Percentiles rank a stretch among this genome's conserved stretches.
Evolutionary conservation across 768 basidiomycete species (phyloP).

Genomic region (Lentinula guzmanii): DNA sequence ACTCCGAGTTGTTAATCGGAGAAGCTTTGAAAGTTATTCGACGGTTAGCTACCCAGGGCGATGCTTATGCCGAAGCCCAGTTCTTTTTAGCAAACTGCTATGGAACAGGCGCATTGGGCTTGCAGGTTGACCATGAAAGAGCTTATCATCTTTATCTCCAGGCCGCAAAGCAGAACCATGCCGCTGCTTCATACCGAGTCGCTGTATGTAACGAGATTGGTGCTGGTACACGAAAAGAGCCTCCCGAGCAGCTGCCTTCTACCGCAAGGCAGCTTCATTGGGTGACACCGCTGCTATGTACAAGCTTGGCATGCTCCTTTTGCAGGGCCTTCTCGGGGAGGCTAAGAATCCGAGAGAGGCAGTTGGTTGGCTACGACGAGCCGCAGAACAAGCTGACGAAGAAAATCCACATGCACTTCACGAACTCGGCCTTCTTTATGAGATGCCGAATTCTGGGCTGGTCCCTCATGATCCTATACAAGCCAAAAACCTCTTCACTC

Average conservation of each 20-base stretch:
- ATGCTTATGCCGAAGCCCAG: constrained; percentile 93
- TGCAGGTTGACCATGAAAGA: constrained; percentile 95
- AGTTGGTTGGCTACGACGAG: constrained; percentile 89
- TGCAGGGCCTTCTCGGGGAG: constrained; percentile 80
- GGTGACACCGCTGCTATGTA: constrained; percentile 99
- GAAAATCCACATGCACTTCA: constrained; percentile 97
- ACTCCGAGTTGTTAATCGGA: constrained; percentile 77
- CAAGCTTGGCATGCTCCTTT: constrained; percentile 97
- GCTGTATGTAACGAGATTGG: constrained; percentile 99
- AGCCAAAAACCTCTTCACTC: constrained; percentile 81
- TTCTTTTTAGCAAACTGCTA: constrained; percentile 98
- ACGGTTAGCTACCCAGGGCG: constrained; percentile 85
- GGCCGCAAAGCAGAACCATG: constrained; percentile 95
- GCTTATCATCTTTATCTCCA: constrained; percentile 97
- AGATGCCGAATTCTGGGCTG: constrained; percentile 56
- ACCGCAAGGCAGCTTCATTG: constrained; percentile 92
- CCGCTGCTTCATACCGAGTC: constrained; percentile 91
- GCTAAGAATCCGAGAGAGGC: constrained; percentile 86
- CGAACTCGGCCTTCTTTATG: constrained; percentile 87
- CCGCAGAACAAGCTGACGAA: constrained; percentile 95
- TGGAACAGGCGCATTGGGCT: constrained; percentile 91
- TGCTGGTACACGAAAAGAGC: constrained; percentile 88
- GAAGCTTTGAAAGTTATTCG: constrained; percentile 93
- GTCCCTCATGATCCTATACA: constrained; percentile 78
- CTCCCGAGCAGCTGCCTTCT: constrained; percentile 87